phyloP scores from a whole-genome alignment of 768 basidiomycete species.

The Amanita pallidorosea region DNA sequence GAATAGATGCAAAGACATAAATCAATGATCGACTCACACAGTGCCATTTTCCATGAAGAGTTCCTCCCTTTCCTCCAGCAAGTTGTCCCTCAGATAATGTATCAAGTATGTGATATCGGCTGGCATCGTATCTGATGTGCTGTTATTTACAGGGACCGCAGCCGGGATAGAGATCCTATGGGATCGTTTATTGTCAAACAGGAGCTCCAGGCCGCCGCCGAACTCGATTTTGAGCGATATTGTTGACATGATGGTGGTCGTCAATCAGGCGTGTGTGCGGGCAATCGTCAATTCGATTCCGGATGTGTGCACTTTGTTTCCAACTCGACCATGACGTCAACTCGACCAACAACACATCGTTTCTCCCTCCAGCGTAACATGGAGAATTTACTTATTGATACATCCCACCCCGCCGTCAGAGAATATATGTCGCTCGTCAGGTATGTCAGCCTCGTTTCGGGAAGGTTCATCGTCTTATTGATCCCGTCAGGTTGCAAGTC shows the following conservation, averaged over 20 bases:
- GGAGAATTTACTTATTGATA: constrained; percentile 49
- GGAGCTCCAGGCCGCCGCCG: constrained; percentile 76
- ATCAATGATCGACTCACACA: constrained; percentile 46
- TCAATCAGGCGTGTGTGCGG: too few relatives aligned
- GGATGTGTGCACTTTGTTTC: constrained; percentile 16
- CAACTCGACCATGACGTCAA: not conserved
- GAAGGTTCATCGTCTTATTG: not conserved
- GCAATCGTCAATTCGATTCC: constrained; percentile 18
- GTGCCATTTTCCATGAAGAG: constrained; percentile 82
- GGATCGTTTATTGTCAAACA: constrained; percentile 62
- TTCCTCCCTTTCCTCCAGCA: constrained; percentile 79
- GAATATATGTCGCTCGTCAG: constrained; percentile 60
- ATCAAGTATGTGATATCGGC: constrained; percentile 71
- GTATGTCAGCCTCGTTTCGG: constrained; percentile 14
- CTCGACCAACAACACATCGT: constrained; percentile 6
- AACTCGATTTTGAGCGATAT: constrained; percentile 60
- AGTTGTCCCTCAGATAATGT: constrained; percentile 60
- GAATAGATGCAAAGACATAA: constrained; percentile 2
- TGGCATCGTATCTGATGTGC: constrained; percentile 24
- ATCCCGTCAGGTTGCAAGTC: constrained; percentile 55
- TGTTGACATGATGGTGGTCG: constrained; percentile 3
- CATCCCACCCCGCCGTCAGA: constrained; percentile 46
- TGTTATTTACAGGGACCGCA: constrained; percentile 25
- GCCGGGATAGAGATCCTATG: constrained; percentile 49
- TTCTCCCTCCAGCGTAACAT: constrained; percentile 17